Evolutionary conservation across 176 grass and related monocot species (phyloP).

Genomic region (Cocos nucifera): DNA sequence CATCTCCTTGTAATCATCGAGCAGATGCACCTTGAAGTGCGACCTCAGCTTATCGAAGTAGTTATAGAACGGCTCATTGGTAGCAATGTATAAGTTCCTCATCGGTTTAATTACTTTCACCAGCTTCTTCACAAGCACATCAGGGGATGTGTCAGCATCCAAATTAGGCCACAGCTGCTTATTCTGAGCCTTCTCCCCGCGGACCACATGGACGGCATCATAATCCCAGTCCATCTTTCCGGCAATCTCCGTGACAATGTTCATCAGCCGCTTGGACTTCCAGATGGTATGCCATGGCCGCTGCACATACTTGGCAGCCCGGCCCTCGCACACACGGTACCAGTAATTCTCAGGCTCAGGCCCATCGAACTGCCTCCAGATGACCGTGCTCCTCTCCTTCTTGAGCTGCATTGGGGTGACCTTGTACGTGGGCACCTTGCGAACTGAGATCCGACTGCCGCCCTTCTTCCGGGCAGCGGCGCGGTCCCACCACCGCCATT

Average conservation of each 20-base stretch:
- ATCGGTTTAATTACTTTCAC: conserved; percentile 38
- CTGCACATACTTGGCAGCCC: conserved; percentile 61
- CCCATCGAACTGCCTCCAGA: conserved; percentile 80
- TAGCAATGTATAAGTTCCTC: conserved; percentile 84
- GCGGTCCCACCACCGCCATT: conserved; percentile 75
- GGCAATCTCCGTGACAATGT: conserved; percentile 85
- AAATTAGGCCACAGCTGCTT: conserved; percentile 79
- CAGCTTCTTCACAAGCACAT: conserved; percentile 48
- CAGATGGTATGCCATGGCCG: conserved; percentile 84
- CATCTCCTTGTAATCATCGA: conserved; percentile 87
- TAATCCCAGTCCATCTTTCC: conserved; percentile 90
- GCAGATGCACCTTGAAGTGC: conserved; percentile 77
- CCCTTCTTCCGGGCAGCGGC: conserved; percentile 29
- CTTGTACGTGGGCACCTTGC: conserved; percentile 77
- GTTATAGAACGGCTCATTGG: conserved; percentile 82
- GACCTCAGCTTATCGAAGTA: conserved; percentile 87
- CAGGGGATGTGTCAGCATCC: conserved; percentile 65
- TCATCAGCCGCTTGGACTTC: conserved; percentile 89
- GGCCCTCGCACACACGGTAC: conserved; percentile 91
- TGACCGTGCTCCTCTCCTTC: conserved; percentile 67
- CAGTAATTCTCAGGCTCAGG: conserved; percentile 96
- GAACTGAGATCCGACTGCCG: conserved; percentile 48
- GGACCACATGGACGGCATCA: conserved; percentile 70
- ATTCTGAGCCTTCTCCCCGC: conserved; percentile 71
- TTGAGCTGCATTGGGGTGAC: conserved; percentile 84